Conservation (phyloP, 495 filamentous ascomycete genomes). For the Chaetomium cochliodes region DNA sequence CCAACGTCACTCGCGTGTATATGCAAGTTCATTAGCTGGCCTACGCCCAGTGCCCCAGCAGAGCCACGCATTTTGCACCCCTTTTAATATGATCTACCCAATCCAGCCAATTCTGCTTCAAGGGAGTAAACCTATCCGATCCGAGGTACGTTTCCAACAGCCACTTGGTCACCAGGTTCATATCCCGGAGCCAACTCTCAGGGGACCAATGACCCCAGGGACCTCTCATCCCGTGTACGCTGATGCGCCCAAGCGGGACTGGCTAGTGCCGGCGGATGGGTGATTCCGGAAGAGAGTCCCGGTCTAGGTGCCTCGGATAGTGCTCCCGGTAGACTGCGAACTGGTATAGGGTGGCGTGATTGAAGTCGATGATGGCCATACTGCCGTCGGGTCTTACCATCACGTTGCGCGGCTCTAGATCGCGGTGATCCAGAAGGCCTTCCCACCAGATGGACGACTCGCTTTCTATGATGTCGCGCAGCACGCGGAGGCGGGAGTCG, state of each 20-base stretch:
- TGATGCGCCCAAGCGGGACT: not conserved
- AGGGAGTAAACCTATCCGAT: not conserved
- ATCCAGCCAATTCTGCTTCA: not conserved
- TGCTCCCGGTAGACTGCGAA: not conserved
- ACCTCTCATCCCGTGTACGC: not conserved
- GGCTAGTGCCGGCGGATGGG: not conserved
- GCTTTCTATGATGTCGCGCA: not conserved
- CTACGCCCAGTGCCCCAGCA: not conserved
- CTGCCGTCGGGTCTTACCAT: constrained; percentile 13
- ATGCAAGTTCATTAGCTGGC: not conserved
- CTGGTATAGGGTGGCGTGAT: constrained; percentile 2
- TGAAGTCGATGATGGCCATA: no score
- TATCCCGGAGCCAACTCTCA: not conserved
- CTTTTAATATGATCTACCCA: not conserved
- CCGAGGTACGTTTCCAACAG: not conserved
- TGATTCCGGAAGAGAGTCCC: not conserved
- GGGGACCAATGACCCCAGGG: not conserved
- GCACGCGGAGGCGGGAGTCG: not conserved
- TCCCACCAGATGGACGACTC: not conserved
- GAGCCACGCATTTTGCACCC: not conserved
- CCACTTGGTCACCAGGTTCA: not conserved
- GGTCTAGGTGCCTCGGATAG: not conserved
- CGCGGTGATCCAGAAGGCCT: not conserved
- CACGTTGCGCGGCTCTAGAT: constrained; percentile 1
- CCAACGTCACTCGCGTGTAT: no score